These are phyloP conservation scores for Botryotinia globosa DNA, from an alignment of 2,329 filamentous ascomycete species.

Conservation along the genomic window DNA sequence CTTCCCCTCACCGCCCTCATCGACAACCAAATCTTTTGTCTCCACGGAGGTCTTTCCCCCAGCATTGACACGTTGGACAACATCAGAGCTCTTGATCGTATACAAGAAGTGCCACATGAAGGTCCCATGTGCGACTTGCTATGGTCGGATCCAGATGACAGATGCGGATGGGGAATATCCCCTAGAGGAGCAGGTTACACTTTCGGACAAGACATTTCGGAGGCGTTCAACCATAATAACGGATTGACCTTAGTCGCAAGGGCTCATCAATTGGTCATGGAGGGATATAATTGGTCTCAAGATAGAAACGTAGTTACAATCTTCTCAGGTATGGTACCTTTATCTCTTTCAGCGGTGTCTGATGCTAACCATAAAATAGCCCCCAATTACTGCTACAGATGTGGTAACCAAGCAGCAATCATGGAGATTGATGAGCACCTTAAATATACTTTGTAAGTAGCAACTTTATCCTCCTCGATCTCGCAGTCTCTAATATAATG, in stretches of 20 bases:
- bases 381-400: slow-evolving; percentile 96
- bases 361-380: slow-evolving; percentile 48
- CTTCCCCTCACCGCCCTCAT: slow-evolving; percentile 95
- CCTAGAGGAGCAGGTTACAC: slow-evolving; percentile 93
- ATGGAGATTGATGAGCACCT: slow-evolving; percentile 99
- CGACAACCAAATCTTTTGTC: slow-evolving; percentile 98
- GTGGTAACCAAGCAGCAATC: slow-evolving; percentile 98
- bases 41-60: slow-evolving; percentile 95
- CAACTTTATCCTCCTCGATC: not conserved
- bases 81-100: slow-evolving; percentile 90
- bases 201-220: slow-evolving; percentile 94
- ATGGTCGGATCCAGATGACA: slow-evolving; percentile 97
- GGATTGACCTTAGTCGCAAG: slow-evolving; percentile 91
- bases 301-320: slow-evolving; percentile 98
- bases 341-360: not conserved
- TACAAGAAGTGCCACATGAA: slow-evolving; percentile 97
- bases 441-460: slow-evolving; percentile 98
- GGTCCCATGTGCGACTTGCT: slow-evolving; percentile 97
- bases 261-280: slow-evolving; percentile 98
- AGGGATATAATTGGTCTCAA: slow-evolving; percentile 99
- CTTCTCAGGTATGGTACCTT: slow-evolving; percentile 70
- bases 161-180: slow-evolving; percentile 94
- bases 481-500: slow-evolving; percentile 33
- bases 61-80: slow-evolving; percentile 95
- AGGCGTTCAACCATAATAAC: slow-evolving; percentile 99